Base-by-base conservation (phyloP, 176 grass and related monocot genomes). In the Cenchrus americanus region DNA sequence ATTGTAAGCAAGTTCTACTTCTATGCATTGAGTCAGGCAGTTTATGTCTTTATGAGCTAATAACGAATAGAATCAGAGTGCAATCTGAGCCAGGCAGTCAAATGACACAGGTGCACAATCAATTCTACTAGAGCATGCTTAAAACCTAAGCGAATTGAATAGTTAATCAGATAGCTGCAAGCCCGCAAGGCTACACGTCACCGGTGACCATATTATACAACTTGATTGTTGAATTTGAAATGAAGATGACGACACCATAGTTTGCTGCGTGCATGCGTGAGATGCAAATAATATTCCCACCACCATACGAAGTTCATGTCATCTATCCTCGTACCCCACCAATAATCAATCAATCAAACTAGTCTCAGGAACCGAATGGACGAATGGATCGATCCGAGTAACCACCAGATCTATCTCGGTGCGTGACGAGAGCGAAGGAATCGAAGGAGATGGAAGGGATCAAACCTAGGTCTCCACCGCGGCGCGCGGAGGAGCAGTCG, bases 401-500 rank as follows among this genome's bases (percentile, higher is more conserved):
- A 44, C 46, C 64, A 22, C 47, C 24, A 54, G 76, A 85, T 81
- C 63, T 62, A 53, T 19, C 71, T 51, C 6, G 47, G 23, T 13
- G 34, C 34, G 3, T 41, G 14, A n/a, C 21, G 32, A 32, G 21
- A 49, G 22, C 1, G 41, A 21, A 1, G 54, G 10, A 22, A 51
- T 50, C 7, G 44, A 71, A 50, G 2, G 15, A 42, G 22, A 1
- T 6, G 54, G 6, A 18, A 14, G 0, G 15, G 30, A 71, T 32
- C 17, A 7, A 43, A 94, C 92, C 89, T 4, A 92, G 87, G 87
- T 94, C 87, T 23, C 92, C 92, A 54, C 92, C 87, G 57, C 89
- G 89, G 11, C 88, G 83, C 30, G 89, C 92, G 85, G 92, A 94
- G 69, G 84, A 90, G 82, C 89, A 94, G 85, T 94, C 89, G 30